Conservation (phyloP, 164 flowering plant species). For the Euptelea pleiosperma region DNA sequence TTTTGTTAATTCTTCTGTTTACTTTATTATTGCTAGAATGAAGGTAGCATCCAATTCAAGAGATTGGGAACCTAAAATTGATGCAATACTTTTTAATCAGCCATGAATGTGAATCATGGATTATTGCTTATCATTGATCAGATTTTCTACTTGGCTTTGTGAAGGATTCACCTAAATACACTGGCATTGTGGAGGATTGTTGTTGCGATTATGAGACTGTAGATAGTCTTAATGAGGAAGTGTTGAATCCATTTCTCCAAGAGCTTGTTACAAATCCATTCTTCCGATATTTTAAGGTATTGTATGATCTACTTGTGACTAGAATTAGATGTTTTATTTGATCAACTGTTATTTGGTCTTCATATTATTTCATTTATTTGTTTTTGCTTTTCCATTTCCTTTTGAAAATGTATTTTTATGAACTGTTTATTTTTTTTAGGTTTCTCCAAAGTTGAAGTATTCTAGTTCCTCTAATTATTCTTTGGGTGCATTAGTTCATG, state of each 20-base stretch:
- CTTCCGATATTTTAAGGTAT: slow-evolving; percentile 90
- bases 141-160: slow-evolving; percentile 7
- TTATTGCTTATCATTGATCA: not conserved
- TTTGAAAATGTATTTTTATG: not conserved
- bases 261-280: slow-evolving; percentile 83
- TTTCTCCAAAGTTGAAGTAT: no score
- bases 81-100: not conserved
- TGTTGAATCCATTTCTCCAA: slow-evolving; percentile 74
- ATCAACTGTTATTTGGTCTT: not conserved
- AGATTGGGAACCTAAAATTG: not conserved
- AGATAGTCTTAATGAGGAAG: slow-evolving; percentile 62
- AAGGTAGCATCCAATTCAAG: not conserved
- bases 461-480: no score
- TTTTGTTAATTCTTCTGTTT: no score
- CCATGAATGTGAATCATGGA: not conserved
- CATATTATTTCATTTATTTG: no score
- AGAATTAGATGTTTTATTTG: not conserved
- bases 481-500: no score
- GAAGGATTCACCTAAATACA: slow-evolving; percentile 57
- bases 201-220: slow-evolving; percentile 94
- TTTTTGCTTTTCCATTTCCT: not conserved
- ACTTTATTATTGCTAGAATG: not conserved
- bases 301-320: slow-evolving; percentile 5
- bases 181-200: slow-evolving; percentile 92
- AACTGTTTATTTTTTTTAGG: no score